phyloP scores from a whole-genome alignment of 305 asterid genomes.

The Fraxinus velutina region DNA sequence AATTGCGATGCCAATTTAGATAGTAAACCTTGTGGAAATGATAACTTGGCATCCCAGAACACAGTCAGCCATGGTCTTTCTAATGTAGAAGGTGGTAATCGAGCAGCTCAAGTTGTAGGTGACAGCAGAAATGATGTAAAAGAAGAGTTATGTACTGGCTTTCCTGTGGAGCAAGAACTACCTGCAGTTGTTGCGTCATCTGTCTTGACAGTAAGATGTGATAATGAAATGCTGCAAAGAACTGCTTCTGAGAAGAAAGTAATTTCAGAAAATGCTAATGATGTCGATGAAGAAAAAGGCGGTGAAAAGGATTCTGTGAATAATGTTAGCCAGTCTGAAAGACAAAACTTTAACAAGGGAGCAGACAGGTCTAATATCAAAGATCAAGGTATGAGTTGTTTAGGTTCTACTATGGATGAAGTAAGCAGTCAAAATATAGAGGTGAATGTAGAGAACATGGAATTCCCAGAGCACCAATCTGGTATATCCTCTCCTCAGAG shows the following conservation, averaged over 20 bases:
- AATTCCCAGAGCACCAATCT: slow-evolving; percentile 19
- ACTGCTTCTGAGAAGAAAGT: slow-evolving; percentile 19
- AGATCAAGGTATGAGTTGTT: slow-evolving; percentile 15
- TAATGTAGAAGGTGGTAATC: slow-evolving; percentile 27
- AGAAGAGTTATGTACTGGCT: slow-evolving; percentile 17
- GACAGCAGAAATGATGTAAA: slow-evolving; percentile 27
- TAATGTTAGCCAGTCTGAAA: slow-evolving; percentile 20
- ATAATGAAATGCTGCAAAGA: slow-evolving; percentile 19
- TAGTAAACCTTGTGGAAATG: slow-evolving; percentile 19
- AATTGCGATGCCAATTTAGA: slow-evolving; percentile 24
- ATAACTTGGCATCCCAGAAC: slow-evolving; percentile 23
- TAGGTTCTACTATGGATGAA: slow-evolving; percentile 10
- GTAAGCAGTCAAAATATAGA: slow-evolving; percentile 19
- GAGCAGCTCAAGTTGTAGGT: slow-evolving; percentile 27
- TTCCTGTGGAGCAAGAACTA: slow-evolving; percentile 20
- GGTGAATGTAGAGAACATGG: slow-evolving; percentile 28
- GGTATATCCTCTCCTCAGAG: slow-evolving; percentile 20
- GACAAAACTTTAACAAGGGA: slow-evolving; percentile 10
- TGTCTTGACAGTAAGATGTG: slow-evolving; percentile 18
- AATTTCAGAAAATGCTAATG: slow-evolving; percentile 17
- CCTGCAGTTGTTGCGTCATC: not conserved
- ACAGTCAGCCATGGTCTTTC: slow-evolving; percentile 19
- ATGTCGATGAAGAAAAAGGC: slow-evolving; percentile 13
- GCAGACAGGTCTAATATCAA: not conserved
- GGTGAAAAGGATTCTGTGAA: slow-evolving; percentile 7